A percentile compares a stretch with the other conserved stretches of the same genome.
Conservation (phyloP, 352 stramenopile genomes). For the Globisporangium irregulare region DNA sequence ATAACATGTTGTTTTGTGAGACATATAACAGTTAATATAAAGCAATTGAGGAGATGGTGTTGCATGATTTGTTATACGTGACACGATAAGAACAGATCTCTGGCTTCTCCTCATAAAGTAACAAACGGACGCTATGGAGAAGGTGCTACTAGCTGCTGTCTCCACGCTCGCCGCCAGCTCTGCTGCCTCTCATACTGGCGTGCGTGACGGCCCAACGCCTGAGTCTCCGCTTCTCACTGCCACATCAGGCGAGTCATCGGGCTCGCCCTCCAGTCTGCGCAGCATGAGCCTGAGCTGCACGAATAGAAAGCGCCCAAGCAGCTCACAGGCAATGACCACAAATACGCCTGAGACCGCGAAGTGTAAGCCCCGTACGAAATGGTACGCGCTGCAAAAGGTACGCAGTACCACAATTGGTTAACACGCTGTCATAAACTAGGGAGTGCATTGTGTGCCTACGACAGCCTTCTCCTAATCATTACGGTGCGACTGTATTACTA, state of each 20-base stretch:
- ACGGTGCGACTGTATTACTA: not conserved
- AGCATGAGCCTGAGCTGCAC: not conserved
- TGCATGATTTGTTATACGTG: not conserved
- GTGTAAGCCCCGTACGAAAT: slow-evolving; percentile 12
- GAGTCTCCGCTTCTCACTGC: not conserved
- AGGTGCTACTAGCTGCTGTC: too few species aligned
- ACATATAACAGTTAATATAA: too few species aligned
- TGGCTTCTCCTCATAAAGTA: not conserved
- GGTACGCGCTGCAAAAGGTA: slow-evolving; percentile 18
- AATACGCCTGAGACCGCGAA: not conserved
- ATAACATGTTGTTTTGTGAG: too few species aligned
- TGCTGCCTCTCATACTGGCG: not conserved
- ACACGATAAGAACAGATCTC: not conserved
- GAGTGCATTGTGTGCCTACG: too few species aligned
- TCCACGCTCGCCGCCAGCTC: not conserved
- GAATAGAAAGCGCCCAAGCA: not conserved
- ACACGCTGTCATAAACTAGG: too few species aligned
- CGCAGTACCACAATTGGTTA: too few species aligned
- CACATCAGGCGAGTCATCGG: slow-evolving; percentile 1
- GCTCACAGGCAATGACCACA: not conserved
- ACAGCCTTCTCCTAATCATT: not conserved
- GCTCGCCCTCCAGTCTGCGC: not conserved
- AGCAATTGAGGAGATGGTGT: too few species aligned
- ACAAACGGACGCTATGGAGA: not conserved
- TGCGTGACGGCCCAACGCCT: not conserved